Evolutionary conservation across 495 filamentous ascomycete species (phyloP).

Genomic region (Acidiella bohemica): DNA sequence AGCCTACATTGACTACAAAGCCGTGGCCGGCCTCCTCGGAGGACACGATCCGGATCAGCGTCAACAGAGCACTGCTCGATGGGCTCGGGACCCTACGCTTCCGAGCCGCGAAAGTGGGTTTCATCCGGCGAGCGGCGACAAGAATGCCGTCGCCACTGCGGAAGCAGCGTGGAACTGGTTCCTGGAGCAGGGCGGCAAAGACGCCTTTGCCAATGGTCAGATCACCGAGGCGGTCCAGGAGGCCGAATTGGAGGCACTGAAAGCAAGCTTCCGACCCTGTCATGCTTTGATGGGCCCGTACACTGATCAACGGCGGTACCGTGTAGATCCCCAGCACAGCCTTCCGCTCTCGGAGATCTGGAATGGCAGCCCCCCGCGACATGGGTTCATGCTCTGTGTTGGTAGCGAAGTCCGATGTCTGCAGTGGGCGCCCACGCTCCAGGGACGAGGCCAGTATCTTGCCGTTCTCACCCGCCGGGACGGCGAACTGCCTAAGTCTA

Average conservation of each 20-base stretch:
- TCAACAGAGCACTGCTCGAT: too few relatives aligned
- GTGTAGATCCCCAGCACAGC: constrained; percentile 30
- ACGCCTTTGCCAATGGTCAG: constrained; percentile 32
- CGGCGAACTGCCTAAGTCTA: constrained; percentile 29
- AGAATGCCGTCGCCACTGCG: too few relatives aligned
- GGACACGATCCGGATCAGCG: too few relatives aligned
- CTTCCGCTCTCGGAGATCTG: constrained; percentile 37
- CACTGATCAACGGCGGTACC: constrained; percentile 32
- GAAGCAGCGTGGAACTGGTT: constrained; percentile 57
- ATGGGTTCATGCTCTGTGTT: constrained; percentile 47
- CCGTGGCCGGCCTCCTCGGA: too few relatives aligned
- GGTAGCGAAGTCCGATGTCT: constrained; percentile 39
- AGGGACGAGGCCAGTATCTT: constrained; percentile 41
- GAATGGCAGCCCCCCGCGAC: constrained; percentile 17
- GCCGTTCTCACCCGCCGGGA: too few relatives aligned
- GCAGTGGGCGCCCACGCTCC: constrained; percentile 46
- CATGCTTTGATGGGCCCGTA: constrained; percentile 43
- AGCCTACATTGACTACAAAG: too few relatives aligned
- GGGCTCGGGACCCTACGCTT: constrained; percentile 36
- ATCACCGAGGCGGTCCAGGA: too few relatives aligned
- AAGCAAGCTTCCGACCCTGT: too few relatives aligned
- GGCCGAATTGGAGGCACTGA: too few relatives aligned
- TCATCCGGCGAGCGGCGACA: too few relatives aligned
- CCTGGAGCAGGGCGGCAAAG: constrained; percentile 29
- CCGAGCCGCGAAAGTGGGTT: constrained; percentile 34